Percentiles rank a stretch among this genome's conserved stretches.
Conservation (phyloP, 2,329 filamentous ascomycete species). For the Exophiala lecanii-corni region DNA sequence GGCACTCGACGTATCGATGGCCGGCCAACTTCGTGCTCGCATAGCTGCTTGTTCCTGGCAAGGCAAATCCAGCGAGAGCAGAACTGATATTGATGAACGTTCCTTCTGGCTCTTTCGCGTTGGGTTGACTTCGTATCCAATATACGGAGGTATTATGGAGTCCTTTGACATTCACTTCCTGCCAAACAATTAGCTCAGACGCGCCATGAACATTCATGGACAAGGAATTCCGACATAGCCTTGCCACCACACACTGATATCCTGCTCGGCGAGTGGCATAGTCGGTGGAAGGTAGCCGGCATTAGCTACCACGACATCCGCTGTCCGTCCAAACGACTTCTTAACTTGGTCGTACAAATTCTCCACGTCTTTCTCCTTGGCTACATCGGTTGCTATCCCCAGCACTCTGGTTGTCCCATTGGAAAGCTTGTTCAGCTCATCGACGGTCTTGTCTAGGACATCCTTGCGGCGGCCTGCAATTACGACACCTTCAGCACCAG, state of each 20-base stretch:
- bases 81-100: constrained; percentile 1
- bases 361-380: not conserved
- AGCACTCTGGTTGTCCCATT: not conserved
- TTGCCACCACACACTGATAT: not conserved
- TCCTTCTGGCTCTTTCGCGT: constrained; percentile 1
- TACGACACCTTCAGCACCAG: constrained; percentile 2
- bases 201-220: not conserved
- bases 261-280: not conserved
- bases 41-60: not conserved
- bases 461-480: constrained; percentile 1
- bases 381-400: not conserved
- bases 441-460: not conserved
- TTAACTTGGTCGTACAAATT: not conserved
- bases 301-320: constrained; percentile 2
- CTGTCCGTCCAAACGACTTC: not conserved
- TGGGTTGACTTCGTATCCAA: constrained; percentile 1
- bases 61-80: not conserved
- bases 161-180: constrained; percentile 1
- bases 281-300: not conserved
- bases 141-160: not conserved
- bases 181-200: not conserved
- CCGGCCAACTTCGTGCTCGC: not conserved
- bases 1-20: not conserved
- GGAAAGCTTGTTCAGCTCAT: not conserved
- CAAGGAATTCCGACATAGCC: not conserved